Base-by-base conservation (phyloP, 192 early-diverging fungal species). In the Mortierella antarctica region DNA sequence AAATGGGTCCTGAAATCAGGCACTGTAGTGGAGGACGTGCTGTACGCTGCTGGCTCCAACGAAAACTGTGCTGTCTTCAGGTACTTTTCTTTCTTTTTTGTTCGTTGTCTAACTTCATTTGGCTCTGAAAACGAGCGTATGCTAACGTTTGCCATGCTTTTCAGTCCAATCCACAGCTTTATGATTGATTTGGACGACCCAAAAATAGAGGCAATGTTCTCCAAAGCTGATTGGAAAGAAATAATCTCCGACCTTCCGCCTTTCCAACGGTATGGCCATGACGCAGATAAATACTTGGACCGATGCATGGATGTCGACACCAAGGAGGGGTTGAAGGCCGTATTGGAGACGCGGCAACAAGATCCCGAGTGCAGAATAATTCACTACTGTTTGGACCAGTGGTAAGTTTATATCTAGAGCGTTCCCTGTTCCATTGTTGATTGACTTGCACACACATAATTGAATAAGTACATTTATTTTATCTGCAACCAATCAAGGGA, bases 311-410 rank as follows among this genome's bases (percentile, higher is more conserved):
- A 71, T 15, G 44, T 71, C 42, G 17, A 13, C 6, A 21, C 49
- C 45, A 41, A 62, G 51, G 20, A 62, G 6, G 50, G 57, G 17
- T 20, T 71, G 6, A 48, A 51, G 15, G 40, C 55, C 21, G 18
- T 23, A 54, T 47, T 70, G 17, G 39, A 54, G 4, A 70, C 45
- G 8, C 21, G 57, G 11, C 68, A 57, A 23, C 46, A 7, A 17
- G 47, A 71, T 56, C 61, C 70, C 46, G 70, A 71, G 45, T 71
- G 70, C 61, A 71, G 49, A 40, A 71, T 71, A 20, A 57, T 71
- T 55, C 51, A 71, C 61, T 63, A 64, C 54, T 63, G 61, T 71
- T 55, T 71, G 70, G 70, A 71, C 21, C 70, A 71, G 44, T 71
- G 70, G 70, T 64, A 71, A 64, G 61, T 63, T 70, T 47, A 11